These are phyloP conservation scores for Phytophthora megakarya DNA, from an alignment of 352 stramenopile species.

Conservation along the genomic window DNA sequence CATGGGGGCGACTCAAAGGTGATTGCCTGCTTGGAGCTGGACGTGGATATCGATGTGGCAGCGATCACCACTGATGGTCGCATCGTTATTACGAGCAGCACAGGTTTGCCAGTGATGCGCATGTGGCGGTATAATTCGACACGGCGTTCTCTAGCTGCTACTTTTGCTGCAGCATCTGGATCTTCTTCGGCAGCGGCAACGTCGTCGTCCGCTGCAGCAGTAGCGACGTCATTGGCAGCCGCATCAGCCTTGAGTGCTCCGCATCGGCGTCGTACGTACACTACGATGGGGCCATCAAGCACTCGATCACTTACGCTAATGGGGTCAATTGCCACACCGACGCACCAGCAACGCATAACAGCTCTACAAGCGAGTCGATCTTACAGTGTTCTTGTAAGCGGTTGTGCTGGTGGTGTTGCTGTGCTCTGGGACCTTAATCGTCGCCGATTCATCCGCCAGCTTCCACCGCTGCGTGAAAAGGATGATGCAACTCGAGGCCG, in stretches of 20 bases:
- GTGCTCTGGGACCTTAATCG: constrained; percentile 81
- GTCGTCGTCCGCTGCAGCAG: constrained; percentile 36
- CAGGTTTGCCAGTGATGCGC: constrained; percentile 48
- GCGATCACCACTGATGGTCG: constrained; percentile 68
- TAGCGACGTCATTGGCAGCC: constrained; percentile 33
- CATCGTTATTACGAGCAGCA: constrained; percentile 58
- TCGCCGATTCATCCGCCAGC: constrained; percentile 52
- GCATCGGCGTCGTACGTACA: constrained; percentile 32
- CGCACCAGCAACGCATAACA: constrained; percentile 48
- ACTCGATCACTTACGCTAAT: constrained; percentile 49
- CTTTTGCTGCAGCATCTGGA: constrained; percentile 29
- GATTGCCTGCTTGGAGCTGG: constrained; percentile 60
- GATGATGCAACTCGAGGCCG: not conserved
- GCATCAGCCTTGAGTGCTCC: constrained; percentile 35
- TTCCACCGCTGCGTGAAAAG: constrained; percentile 33
- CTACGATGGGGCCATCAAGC: constrained; percentile 27
- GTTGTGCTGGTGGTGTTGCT: constrained; percentile 53
- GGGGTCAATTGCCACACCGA: constrained; percentile 49
- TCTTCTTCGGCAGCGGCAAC: constrained; percentile 26
- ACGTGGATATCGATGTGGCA: constrained; percentile 55
- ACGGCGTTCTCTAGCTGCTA: constrained; percentile 30
- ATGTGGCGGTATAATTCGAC: constrained; percentile 55
- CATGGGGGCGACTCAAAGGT: constrained; percentile 63
- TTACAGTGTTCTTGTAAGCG: constrained; percentile 71
- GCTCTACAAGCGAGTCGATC: constrained; percentile 59